Evolutionary conservation across 1,284 basidiomycete species (phyloP).

Genomic region (Rhodotorula mucilaginosa): DNA sequence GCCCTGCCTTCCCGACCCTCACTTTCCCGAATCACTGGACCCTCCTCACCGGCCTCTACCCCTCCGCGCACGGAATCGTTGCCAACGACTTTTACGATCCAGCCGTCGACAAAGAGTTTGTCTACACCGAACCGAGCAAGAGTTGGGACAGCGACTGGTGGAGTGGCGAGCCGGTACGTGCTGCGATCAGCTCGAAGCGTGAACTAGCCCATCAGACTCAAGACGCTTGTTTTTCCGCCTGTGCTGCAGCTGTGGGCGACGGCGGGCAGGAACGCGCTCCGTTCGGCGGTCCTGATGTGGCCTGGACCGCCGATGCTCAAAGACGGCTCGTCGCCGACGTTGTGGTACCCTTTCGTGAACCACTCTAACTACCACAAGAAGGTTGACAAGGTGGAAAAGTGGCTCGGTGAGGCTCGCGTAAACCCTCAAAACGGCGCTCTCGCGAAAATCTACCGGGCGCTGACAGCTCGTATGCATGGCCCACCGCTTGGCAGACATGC

Average conservation of each 20-base stretch:
- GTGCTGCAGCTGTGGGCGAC: conserved; percentile 78
- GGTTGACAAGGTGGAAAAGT: conserved; percentile 63
- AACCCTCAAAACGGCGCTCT: too few species aligned
- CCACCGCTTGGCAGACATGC: conserved; percentile 21
- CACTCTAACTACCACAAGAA: conserved; percentile 65
- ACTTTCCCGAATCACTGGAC: conserved; percentile 65
- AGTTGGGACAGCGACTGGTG: conserved; percentile 74
- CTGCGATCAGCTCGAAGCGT: not conserved
- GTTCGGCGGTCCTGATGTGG: conserved; percentile 87
- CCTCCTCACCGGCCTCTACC: conserved; percentile 72
- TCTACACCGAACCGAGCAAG: conserved; percentile 63
- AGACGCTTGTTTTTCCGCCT: too few species aligned
- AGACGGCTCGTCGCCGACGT: conserved; percentile 65
- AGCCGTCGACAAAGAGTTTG: conserved; percentile 59
- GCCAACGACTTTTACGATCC: conserved; percentile 91
- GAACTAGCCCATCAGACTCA: too few species aligned
- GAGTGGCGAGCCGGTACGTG: conserved; percentile 76
- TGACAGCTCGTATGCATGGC: not conserved
- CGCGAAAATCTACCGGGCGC: not conserved
- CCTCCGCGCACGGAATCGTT: conserved; percentile 83
- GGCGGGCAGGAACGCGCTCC: conserved; percentile 66
- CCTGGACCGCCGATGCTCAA: conserved; percentile 58
- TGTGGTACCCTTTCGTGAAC: conserved; percentile 60
- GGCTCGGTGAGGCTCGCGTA: conserved; percentile 4
- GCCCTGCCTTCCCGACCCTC: conserved; percentile 79